phyloP scores from a whole-genome alignment of 129 eudicot species.

The Sambucus nigra region DNA sequence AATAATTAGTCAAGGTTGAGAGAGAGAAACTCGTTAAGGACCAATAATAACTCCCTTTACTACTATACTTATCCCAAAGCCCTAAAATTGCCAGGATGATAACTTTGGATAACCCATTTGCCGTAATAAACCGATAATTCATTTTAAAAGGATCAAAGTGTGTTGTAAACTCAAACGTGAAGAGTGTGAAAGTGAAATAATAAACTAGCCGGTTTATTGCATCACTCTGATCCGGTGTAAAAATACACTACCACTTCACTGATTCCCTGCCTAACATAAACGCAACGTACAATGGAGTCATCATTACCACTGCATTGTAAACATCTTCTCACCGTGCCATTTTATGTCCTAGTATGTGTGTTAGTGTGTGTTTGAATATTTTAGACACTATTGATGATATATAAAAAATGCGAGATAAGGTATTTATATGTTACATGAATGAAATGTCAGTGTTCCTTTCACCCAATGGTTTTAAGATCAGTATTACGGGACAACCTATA shows the following conservation, averaged over 20 bases:
- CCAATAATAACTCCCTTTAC: constrained; percentile 81
- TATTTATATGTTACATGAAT: too few species aligned
- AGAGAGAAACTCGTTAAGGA: constrained; percentile 70
- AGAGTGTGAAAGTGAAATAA: constrained; percentile 64
- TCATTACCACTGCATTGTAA: constrained; percentile 69
- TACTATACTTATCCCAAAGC: constrained; percentile 59
- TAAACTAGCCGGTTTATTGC: constrained; percentile 65
- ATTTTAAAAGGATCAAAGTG: constrained; percentile 61
- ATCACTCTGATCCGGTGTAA: constrained; percentile 55
- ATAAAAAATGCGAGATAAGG: too few species aligned
- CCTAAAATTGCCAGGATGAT: constrained; percentile 48
- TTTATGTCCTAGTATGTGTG: too few species aligned
- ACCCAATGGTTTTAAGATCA: too few species aligned
- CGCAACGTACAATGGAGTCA: constrained; percentile 71
- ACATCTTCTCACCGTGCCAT: constrained; percentile 80
- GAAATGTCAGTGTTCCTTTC: too few species aligned
- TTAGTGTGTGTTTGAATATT: too few species aligned
- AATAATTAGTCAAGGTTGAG: constrained; percentile 60
- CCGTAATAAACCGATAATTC: constrained; percentile 58
- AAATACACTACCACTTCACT: constrained; percentile 74
- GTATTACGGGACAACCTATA: too few species aligned
- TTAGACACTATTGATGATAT: too few species aligned
- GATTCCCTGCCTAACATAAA: constrained; percentile 63
- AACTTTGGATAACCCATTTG: constrained; percentile 61
- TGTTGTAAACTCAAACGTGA: constrained; percentile 71